A percentile compares a stretch with the other conserved stretches of the same genome.
phyloP scores from a whole-genome alignment of 768 basidiomycete genomes.

The Cystofilobasidium capitatum region DNA sequence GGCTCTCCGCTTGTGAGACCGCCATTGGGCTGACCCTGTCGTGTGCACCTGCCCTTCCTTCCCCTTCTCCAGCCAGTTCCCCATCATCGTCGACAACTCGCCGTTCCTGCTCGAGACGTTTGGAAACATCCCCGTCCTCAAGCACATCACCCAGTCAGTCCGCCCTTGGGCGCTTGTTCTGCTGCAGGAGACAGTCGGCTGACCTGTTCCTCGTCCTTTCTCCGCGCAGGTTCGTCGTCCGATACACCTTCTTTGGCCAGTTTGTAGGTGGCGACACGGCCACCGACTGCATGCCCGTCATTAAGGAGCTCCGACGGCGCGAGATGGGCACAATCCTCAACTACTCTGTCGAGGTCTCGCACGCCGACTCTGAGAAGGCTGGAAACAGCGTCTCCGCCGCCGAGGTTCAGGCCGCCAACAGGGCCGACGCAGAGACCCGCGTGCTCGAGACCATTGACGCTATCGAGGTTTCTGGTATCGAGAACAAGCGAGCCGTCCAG shows the following conservation, averaged over 20 bases:
- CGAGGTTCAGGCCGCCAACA: conserved; percentile 35
- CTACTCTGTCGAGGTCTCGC: conserved; percentile 71
- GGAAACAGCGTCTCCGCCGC: background rate
- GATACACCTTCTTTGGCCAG: conserved; percentile 40
- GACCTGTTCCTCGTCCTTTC: background rate
- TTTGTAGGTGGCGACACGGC: conserved; percentile 86
- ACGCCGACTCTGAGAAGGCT: conserved; percentile 46
- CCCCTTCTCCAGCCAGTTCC: conserved; percentile 16
- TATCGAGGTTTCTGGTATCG: conserved; percentile 65
- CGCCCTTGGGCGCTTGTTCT: too few relatives aligned
- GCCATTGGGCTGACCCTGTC: background rate
- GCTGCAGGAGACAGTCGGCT: too few relatives aligned
- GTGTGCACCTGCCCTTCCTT: background rate
- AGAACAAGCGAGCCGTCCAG: conserved; percentile 49
- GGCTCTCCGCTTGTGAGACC: background rate
- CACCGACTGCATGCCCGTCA: conserved; percentile 54
- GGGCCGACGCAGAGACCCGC: conserved; percentile 43
- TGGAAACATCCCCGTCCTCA: conserved; percentile 13
- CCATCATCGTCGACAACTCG: conserved; percentile 26
- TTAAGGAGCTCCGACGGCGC: conserved; percentile 52
- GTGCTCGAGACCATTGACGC: conserved; percentile 66
- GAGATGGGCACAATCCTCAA: conserved; percentile 69
- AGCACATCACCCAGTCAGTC: conserved; percentile 14
- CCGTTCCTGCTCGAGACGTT: conserved; percentile 7
- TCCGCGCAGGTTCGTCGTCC: conserved; percentile 18